Conservation (phyloP, 2,329 filamentous ascomycete species). For the Drechslerella coelobrocha region DNA sequence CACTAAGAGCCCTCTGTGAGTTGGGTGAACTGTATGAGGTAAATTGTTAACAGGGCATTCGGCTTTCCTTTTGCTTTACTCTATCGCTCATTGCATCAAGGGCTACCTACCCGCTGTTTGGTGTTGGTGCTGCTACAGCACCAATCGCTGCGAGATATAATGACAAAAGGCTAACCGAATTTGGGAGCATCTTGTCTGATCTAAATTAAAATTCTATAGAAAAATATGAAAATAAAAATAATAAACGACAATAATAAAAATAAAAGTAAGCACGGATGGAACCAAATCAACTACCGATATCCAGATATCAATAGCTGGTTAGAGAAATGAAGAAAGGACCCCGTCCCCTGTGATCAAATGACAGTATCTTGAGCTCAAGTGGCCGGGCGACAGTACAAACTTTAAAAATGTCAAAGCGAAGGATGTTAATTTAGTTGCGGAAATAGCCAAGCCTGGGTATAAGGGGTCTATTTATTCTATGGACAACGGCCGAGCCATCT, state of each 20-base stretch:
- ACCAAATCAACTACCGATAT: slow-evolving; percentile 10
- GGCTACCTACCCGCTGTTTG: slow-evolving; percentile 15
- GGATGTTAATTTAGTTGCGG: too few relatives aligned
- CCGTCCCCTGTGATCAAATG: not conserved
- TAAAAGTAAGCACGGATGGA: too few relatives aligned
- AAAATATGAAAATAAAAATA: slow-evolving; percentile 12
- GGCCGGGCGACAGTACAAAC: not conserved
- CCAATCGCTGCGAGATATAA: slow-evolving; percentile 25
- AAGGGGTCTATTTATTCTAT: too few relatives aligned
- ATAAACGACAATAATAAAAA: not conserved
- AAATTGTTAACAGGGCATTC: not conserved
- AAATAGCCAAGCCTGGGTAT: too few relatives aligned
- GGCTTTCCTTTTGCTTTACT: not conserved
- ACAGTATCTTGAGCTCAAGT: too few relatives aligned
- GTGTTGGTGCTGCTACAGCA: slow-evolving; percentile 25
- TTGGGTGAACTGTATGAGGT: not conserved
- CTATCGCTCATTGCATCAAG: not conserved
- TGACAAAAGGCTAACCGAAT: slow-evolving; percentile 29
- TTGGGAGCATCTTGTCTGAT: slow-evolving; percentile 12
- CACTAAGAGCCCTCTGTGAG: slow-evolving; percentile 20
- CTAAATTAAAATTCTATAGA: not conserved
- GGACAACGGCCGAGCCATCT: too few relatives aligned
- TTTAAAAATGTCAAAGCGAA: not conserved
- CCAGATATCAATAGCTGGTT: not conserved
- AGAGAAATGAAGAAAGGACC: not conserved